A percentile compares a stretch with the other conserved stretches of the same genome.
phyloP scores from a whole-genome alignment of 345 rosid genomes.

The Excoecaria cochinchinensis region DNA sequence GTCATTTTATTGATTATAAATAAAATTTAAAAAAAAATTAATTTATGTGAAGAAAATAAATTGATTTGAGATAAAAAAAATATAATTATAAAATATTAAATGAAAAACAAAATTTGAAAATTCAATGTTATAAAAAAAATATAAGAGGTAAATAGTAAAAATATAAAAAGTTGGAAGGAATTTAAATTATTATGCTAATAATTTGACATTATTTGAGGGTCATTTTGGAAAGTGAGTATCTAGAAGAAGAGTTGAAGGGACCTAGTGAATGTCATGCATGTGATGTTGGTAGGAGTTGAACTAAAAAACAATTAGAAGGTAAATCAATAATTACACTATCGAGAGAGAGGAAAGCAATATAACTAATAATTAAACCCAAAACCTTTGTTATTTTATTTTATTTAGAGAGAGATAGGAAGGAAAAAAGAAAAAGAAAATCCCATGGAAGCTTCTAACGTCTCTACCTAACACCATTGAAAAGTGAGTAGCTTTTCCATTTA shows the following conservation, averaged over 20 bases:
- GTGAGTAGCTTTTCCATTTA: constrained; percentile 8
- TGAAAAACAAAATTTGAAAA: too few relatives aligned
- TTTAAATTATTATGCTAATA: not conserved
- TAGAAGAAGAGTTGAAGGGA: constrained; percentile 4
- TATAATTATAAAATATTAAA: too few relatives aligned
- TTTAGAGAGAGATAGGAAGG: not conserved
- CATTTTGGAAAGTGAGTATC: not conserved
- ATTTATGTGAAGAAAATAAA: too few relatives aligned
- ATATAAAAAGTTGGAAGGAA: too few relatives aligned
- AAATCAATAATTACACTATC: constrained; percentile 22
- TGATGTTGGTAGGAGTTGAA: constrained; percentile 44
- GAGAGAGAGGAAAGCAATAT: constrained; percentile 16
- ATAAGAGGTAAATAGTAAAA: too few relatives aligned
- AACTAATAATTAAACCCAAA: not conserved
- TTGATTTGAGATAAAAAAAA: too few relatives aligned
- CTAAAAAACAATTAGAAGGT: constrained; percentile 15
- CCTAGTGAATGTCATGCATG: constrained; percentile 28
- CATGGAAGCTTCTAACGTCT: constrained; percentile 48
- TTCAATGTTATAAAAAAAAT: too few relatives aligned
- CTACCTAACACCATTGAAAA: constrained; percentile 54
- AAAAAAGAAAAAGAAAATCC: constrained; percentile 10
- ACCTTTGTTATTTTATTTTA: constrained; percentile 11
- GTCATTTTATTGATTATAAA: too few relatives aligned
- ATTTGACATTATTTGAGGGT: not conserved
- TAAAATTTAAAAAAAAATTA: too few relatives aligned